Conservation (phyloP, 1,284 basidiomycete species). For the Chalciporus sp. region DNA sequence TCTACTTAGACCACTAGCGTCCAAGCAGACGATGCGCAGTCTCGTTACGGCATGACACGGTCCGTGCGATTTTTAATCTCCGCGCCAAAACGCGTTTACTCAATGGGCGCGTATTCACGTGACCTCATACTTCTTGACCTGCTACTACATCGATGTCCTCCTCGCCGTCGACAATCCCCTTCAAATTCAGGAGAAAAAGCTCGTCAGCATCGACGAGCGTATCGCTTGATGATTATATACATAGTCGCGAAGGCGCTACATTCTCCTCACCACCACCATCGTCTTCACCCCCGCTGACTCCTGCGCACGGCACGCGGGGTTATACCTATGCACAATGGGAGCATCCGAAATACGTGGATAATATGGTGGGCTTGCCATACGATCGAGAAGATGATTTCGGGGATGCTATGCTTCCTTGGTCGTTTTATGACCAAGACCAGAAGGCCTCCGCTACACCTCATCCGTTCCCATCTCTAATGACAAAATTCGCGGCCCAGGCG, state of each 20-base stretch:
- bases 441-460: conserved; percentile 1
- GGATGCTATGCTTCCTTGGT: conserved; percentile 1
- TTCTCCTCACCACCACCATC: conserved; percentile 19
- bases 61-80: conserved; percentile 27
- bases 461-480: conserved; percentile 23
- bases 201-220: conserved; percentile 18
- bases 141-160: conserved; percentile 33
- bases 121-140: conserved; percentile 32
- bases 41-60: conserved; percentile 23
- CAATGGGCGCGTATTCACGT: conserved; percentile 24
- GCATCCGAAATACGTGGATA: conserved; percentile 1
- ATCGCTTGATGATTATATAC: neutral
- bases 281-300: conserved; percentile 21
- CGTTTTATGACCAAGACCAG: neutral
- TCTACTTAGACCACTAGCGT: no score
- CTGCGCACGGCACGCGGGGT: conserved; percentile 11
- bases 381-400: neutral
- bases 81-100: conserved; percentile 40
- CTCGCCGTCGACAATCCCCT: conserved; percentile 16
- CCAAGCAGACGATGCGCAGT: no score
- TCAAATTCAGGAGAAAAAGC: conserved; percentile 22
- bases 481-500: conserved; percentile 15
- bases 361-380: neutral
- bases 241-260: neutral
- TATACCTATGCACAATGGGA: conserved; percentile 9